These are phyloP conservation scores for Heritiera littoralis DNA, from an alignment of 345 rosid genomes.

Conservation along the genomic window DNA sequence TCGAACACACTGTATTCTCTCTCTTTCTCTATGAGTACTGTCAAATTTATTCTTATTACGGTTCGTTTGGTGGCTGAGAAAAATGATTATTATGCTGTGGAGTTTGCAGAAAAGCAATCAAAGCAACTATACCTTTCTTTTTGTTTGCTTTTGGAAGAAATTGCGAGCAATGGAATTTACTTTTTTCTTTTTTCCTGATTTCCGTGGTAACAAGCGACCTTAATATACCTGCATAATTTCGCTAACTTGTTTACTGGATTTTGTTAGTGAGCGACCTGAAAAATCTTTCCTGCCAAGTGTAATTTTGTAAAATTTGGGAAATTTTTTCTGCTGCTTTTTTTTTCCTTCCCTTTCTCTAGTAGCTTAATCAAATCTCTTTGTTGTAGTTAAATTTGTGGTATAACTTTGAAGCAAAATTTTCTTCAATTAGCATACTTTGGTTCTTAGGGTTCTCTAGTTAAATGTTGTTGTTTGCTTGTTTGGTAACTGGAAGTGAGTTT, in stretches of 20 bases:
- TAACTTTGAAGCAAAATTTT: not conserved
- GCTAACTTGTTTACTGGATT: not conserved
- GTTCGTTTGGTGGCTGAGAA: not conserved
- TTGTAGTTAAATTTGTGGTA: not conserved
- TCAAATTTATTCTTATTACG: not conserved
- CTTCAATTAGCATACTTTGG: not conserved
- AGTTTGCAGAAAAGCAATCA: not conserved
- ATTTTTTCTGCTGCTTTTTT: not conserved
- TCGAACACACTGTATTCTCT: constrained; percentile 66
- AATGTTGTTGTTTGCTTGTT: not conserved
- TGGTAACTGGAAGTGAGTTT: too few species aligned
- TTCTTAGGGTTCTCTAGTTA: not conserved
- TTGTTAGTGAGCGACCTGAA: not conserved
- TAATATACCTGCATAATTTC: not conserved
- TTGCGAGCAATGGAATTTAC: not conserved
- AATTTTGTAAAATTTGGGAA: not conserved
- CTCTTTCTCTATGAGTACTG: constrained; percentile 14
- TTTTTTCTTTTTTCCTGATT: not conserved
- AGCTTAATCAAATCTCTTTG: not conserved
- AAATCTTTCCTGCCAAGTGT: not conserved
- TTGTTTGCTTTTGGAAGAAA: not conserved
- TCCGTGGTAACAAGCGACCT: not conserved
- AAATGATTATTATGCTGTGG: not conserved
- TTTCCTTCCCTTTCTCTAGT: not conserved
- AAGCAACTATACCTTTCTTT: not conserved